These are phyloP conservation scores for Arthrobotrys musiformis DNA, from an alignment of 2,329 filamentous ascomycete species.

Conservation along the genomic window DNA sequence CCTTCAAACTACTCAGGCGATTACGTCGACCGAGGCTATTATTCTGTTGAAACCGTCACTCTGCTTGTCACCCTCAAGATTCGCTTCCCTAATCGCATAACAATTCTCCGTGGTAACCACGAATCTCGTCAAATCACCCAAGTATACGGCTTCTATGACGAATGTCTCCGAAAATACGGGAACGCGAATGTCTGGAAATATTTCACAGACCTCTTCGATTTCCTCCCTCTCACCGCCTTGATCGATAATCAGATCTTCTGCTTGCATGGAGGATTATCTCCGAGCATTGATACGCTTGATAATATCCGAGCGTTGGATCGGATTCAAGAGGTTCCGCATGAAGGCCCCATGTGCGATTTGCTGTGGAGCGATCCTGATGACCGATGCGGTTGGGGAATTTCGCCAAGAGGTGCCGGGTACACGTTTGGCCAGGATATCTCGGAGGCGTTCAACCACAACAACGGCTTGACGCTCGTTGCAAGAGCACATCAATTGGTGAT, in stretches of 20 bases:
- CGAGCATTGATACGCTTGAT: slow-evolving; percentile 94
- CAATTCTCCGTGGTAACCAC: slow-evolving; percentile 97
- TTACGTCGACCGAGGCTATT: slow-evolving; percentile 98
- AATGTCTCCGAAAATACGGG: slow-evolving; percentile 98
- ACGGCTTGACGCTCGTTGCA: slow-evolving; percentile 93
- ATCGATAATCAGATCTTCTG: slow-evolving; percentile 99
- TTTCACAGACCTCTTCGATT: slow-evolving; percentile 98
- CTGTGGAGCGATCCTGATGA: slow-evolving; percentile 99
- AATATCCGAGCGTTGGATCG: slow-evolving; percentile 95
- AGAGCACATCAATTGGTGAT: slow-evolving; percentile 98
- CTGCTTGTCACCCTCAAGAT: slow-evolving; percentile 97
- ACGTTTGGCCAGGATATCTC: slow-evolving; percentile 97
- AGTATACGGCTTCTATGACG: slow-evolving; percentile 99
- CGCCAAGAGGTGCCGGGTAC: slow-evolving; percentile 91
- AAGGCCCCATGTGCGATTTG: slow-evolving; percentile 97
- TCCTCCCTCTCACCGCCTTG: slow-evolving; percentile 93
- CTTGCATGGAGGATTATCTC: slow-evolving; percentile 93
- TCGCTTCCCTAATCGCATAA: slow-evolving; percentile 96
- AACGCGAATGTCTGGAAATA: slow-evolving; percentile 99
- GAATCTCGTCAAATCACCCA: slow-evolving; percentile 99
- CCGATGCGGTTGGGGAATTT: slow-evolving; percentile 94
- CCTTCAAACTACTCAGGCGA: slow-evolving; percentile 72
- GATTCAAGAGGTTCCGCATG: slow-evolving; percentile 97
- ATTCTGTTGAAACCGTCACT: slow-evolving; percentile 97
- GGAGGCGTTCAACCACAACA: slow-evolving; percentile 99